Evolutionary conservation across 805 yeast genomes (phyloP).

Genomic region (Lipomyces anomalus): DNA sequence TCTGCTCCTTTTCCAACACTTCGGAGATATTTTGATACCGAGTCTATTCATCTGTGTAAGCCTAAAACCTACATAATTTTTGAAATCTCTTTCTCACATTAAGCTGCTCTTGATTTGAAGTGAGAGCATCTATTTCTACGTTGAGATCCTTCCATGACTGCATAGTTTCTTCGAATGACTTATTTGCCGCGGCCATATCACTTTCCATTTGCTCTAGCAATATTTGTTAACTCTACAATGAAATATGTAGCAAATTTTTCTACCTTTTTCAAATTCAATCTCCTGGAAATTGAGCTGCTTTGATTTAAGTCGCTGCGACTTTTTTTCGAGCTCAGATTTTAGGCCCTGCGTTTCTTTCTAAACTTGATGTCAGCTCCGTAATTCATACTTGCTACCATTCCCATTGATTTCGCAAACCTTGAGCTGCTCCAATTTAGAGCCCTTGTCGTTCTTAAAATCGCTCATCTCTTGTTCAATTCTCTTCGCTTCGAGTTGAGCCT

Average conservation of each 20-base stretch:
- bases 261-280: conserved; percentile 50
- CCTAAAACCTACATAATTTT: not conserved
- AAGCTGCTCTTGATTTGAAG: conserved; percentile 7
- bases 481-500: conserved; percentile 42
- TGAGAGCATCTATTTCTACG: conserved; percentile 26
- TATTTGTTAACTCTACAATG: not conserved
- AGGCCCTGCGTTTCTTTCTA: conserved; percentile 45
- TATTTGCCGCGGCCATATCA: conserved; percentile 41
- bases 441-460: conserved; percentile 76
- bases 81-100: conserved; percentile 3
- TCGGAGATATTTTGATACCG: conserved; percentile 8
- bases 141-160: conserved; percentile 14
- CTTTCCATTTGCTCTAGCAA: conserved; percentile 53
- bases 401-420: conserved; percentile 12
- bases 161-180: conserved; percentile 14
- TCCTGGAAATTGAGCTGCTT: conserved; percentile 54
- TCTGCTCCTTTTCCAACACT: conserved; percentile 36
- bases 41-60: no score
- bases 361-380: conserved; percentile 1
- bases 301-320: conserved; percentile 41
- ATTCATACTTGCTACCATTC: conserved; percentile 4
- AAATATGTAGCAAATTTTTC: no score
- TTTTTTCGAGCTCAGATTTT: conserved; percentile 32
- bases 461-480: conserved; percentile 67
- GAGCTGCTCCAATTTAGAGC: conserved; percentile 63